These are phyloP conservation scores for Phytophthora pinifolia DNA, from an alignment of 352 stramenopile genomes.

Conservation along the genomic window DNA sequence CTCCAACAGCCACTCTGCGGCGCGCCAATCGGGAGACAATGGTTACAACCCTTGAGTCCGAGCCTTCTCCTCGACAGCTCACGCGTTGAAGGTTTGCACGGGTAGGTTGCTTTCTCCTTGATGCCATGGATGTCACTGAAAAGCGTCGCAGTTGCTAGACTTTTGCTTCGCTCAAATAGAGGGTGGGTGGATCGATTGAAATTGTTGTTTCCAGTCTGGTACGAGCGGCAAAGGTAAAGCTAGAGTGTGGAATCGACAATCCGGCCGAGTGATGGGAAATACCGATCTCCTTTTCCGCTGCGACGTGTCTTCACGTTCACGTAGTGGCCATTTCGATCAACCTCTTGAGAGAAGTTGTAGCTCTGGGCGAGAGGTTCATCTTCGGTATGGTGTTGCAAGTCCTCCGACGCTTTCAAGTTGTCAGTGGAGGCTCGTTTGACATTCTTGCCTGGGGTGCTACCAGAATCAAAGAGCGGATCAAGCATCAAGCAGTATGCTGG, in stretches of 20 bases:
- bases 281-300: slow-evolving; percentile 37
- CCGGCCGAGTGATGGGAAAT: slow-evolving; percentile 48
- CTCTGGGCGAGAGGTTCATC: slow-evolving; percentile 6
- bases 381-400: slow-evolving; percentile 9
- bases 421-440: slow-evolving; percentile 5
- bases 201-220: not conserved
- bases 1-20: slow-evolving; percentile 31
- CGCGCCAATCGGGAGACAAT: slow-evolving; percentile 16
- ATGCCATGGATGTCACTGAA: not conserved
- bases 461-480: slow-evolving; percentile 62
- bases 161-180: slow-evolving; percentile 22
- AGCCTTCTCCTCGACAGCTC: slow-evolving; percentile 3
- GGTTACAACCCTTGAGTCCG: slow-evolving; percentile 5
- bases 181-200: not conserved
- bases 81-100: not conserved
- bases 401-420: slow-evolving; percentile 1
- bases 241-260: slow-evolving; percentile 29
- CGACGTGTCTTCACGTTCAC: slow-evolving; percentile 48
- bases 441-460: slow-evolving; percentile 1
- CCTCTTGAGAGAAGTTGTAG: slow-evolving; percentile 44
- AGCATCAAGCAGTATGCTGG: slow-evolving; percentile 51
- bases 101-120: not conserved
- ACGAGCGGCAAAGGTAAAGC: too few relatives aligned
- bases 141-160: not conserved
- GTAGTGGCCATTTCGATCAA: slow-evolving; percentile 46